Base-by-base conservation (phyloP, 2,329 filamentous ascomycete species). In the Raffaelea deltoideospora region DNA sequence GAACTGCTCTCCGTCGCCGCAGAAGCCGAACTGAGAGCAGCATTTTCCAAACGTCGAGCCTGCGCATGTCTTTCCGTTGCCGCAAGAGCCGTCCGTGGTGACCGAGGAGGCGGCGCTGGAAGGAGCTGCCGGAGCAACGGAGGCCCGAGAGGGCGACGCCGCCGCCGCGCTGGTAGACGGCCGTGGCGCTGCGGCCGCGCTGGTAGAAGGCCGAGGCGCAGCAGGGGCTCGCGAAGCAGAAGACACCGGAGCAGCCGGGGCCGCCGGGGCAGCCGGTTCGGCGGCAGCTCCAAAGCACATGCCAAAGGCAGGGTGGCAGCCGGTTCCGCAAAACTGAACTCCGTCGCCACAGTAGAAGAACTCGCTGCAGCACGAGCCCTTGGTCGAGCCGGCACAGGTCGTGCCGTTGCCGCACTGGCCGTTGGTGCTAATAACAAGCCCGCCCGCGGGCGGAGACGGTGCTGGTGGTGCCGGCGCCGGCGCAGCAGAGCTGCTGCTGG, bases 31-130 rank as follows among this genome's bases (percentile, higher is more conserved):
- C 17, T 42, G 45, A 0, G 61, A 53, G 29, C 61, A 53, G 71
- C 72, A 76, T 43, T 45, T 54, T 0, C 72, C 70, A 5, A 77
- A 37, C 3, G 34, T 37, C n/a, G 40, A 39, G 14, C 40, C 40
- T 10, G 58, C 26, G 60, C 51, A 42, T 17, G 40, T 37, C 40
- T 35, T 37, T 21, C 40, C 40, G n/a, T 21, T 27, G 19, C 40
- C 37, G 26, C 40, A 42, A 21, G 37, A 33, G 17, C 40, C 40
- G 21, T 42, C 40, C 14, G 37, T 37, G n/a, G 34, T 39, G 23
- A 32, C 28, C 4, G 17, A n/a, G 10, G n/a, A n/a, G n/a, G n/a
- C n/a, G n/a, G 33, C 32, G 17, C 40, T 37, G 1, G 40, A 23
- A 10, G 27, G 33, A 10, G 30, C 18, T 7, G 31, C 17, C 35